Percentiles rank a stretch among this genome's conserved stretches.
Evolutionary conservation across 768 basidiomycete genomes (phyloP).

Genomic region (Asterophora parasitica): DNA sequence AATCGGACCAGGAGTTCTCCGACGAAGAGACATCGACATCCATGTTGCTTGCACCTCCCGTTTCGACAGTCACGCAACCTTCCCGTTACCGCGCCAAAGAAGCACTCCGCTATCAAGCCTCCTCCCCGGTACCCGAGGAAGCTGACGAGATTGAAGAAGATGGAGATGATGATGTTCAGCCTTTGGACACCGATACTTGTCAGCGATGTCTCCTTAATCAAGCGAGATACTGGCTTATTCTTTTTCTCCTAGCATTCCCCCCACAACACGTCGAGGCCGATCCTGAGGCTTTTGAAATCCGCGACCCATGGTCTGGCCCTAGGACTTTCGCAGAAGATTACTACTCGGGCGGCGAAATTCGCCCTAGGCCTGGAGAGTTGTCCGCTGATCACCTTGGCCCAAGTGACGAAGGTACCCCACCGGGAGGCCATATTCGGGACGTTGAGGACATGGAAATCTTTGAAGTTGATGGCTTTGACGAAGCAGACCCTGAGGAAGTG

Average conservation of each 20-base stretch:
- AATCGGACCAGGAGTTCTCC: slow-evolving; percentile 8
- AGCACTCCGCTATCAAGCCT: not conserved
- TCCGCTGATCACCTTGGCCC: slow-evolving; percentile 8
- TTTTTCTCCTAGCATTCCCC: slow-evolving; percentile 7
- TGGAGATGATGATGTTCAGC: slow-evolving; percentile 25
- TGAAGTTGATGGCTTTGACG: slow-evolving; percentile 8
- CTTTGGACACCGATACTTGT: slow-evolving; percentile 29
- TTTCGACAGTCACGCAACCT: not conserved
- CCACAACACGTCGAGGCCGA: slow-evolving; percentile 22
- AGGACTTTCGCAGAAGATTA: slow-evolving; percentile 32
- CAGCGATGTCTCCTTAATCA: slow-evolving; percentile 8
- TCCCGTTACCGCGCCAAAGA: slow-evolving; percentile 5
- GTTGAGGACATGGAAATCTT: slow-evolving; percentile 1
- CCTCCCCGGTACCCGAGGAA: slow-evolving; percentile 4
- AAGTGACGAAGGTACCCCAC: not conserved
- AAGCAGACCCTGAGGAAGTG: slow-evolving; percentile 11
- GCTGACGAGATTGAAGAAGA: slow-evolving; percentile 15
- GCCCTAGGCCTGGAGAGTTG: not conserved
- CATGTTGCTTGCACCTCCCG: not conserved
- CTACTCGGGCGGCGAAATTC: slow-evolving; percentile 27
- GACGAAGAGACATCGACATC: slow-evolving; percentile 3
- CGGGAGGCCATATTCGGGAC: not conserved
- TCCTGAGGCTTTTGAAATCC: slow-evolving; percentile 23
- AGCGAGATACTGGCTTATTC: not conserved
- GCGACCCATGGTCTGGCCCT: slow-evolving; percentile 31